These are phyloP conservation scores for Leccinum griseonigrum DNA, from an alignment of 1,284 basidiomycete species.

Conservation along the genomic window DNA sequence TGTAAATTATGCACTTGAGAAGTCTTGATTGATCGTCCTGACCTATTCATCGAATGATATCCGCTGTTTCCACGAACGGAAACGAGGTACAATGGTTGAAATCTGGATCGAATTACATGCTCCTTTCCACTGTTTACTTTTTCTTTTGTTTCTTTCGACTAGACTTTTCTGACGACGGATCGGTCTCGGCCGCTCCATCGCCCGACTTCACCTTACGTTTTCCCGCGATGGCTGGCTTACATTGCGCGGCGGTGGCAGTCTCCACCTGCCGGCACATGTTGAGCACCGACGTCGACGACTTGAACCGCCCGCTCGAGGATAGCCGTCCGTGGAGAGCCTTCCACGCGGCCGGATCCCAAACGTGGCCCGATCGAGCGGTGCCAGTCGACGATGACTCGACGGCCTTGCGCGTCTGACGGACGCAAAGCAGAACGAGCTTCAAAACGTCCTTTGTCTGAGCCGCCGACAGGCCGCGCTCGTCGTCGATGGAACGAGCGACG, in stretches of 20 bases:
- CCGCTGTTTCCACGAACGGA: neutral
- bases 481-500: slow-evolving; percentile 51
- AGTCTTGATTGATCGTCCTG: neutral
- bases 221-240: slow-evolving; percentile 9
- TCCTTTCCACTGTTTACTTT: slow-evolving; percentile 14
- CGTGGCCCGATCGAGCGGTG: slow-evolving; percentile 10
- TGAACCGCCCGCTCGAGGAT: slow-evolving; percentile 42
- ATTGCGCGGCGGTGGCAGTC: slow-evolving; percentile 21
- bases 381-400: slow-evolving; percentile 35
- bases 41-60: neutral
- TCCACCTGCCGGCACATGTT: slow-evolving; percentile 50
- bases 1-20: neutral
- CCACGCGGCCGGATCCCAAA: slow-evolving; percentile 49
- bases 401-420: slow-evolving; percentile 57
- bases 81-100: neutral
- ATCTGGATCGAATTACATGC: slow-evolving; percentile 4
- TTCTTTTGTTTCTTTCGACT: slow-evolving; percentile 58
- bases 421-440: slow-evolving; percentile 67
- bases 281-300: slow-evolving; percentile 43
- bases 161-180: slow-evolving; percentile 36
- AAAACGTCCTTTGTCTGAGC: slow-evolving; percentile 78
- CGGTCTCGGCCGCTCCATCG: slow-evolving; percentile 28
- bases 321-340: slow-evolving; percentile 37
- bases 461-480: slow-evolving; percentile 52
- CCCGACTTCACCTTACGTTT: slow-evolving; percentile 44